A percentile compares a stretch with the other conserved stretches of the same genome.
These are phyloP conservation scores for Mortierella sp. DNA, from an alignment of 371 early-diverging fungal genomes.

Conservation along the genomic window DNA sequence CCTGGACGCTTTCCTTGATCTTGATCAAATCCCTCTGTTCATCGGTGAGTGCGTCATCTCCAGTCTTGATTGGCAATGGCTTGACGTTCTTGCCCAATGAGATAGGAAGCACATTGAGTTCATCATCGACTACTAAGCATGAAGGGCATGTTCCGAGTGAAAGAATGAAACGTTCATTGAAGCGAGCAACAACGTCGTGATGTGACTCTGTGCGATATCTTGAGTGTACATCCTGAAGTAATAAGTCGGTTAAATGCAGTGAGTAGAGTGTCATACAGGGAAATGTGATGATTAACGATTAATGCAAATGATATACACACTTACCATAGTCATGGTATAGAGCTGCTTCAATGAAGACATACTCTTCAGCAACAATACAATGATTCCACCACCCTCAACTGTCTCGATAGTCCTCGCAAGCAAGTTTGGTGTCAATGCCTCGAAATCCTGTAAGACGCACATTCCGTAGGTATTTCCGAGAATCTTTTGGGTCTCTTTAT, in stretches of 20 bases:
- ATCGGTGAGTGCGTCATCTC: slow-evolving; percentile 69
- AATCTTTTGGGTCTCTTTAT: slow-evolving; percentile 98
- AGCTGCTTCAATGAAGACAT: slow-evolving; percentile 96
- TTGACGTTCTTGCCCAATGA: slow-evolving; percentile 93
- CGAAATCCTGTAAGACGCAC: slow-evolving; percentile 99
- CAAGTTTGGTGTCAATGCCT: slow-evolving; percentile 98
- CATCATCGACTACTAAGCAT: slow-evolving; percentile 96
- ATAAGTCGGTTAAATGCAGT: background rate
- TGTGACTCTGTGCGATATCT: slow-evolving; percentile 95
- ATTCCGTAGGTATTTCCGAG: slow-evolving; percentile 99
- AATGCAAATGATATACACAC: background rate
- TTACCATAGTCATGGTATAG: slow-evolving; percentile 97
- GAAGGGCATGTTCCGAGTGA: slow-evolving; percentile 93
- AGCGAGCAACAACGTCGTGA: slow-evolving; percentile 94
- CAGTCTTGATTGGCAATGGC: slow-evolving; percentile 74
- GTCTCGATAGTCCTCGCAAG: slow-evolving; percentile 98
- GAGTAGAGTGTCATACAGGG: background rate
- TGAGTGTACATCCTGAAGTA: slow-evolving; percentile 86
- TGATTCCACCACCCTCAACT: slow-evolving; percentile 99
- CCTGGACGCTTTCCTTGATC: slow-evolving; percentile 86
- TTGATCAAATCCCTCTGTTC: slow-evolving; percentile 82
- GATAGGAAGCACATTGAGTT: slow-evolving; percentile 96
- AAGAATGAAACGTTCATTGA: slow-evolving; percentile 98
- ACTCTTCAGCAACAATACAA: slow-evolving; percentile 93
- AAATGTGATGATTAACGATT: slow-evolving; percentile 7